These are phyloP conservation scores for Silene conica DNA, from an alignment of 148 eudicot genomes.

Conservation along the genomic window DNA sequence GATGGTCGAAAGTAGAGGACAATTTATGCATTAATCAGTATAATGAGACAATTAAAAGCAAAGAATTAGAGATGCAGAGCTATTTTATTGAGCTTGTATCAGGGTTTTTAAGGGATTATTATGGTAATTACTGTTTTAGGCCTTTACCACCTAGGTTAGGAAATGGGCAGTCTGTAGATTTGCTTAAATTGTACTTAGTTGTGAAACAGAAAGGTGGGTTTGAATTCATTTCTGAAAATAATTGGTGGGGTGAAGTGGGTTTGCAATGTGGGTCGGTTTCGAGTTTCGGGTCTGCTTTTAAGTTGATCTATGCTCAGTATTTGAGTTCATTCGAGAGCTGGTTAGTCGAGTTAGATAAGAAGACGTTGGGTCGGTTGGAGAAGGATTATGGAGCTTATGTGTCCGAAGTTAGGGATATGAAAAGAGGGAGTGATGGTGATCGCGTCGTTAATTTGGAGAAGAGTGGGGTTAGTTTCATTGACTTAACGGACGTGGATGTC, in stretches of 20 bases:
- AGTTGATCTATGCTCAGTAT: slow-evolving; percentile 55
- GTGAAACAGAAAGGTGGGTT: slow-evolving; percentile 62
- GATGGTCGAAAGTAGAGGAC: slow-evolving; percentile 38
- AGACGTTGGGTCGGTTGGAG: slow-evolving; percentile 31
- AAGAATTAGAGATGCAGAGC: slow-evolving; percentile 23
- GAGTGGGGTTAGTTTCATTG: slow-evolving; percentile 24
- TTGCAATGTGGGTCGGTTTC: slow-evolving; percentile 44
- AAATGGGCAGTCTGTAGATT: slow-evolving; percentile 55
- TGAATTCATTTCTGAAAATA: slow-evolving; percentile 36
- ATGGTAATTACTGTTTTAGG: slow-evolving; percentile 30
- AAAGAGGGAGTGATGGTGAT: slow-evolving; percentile 30
- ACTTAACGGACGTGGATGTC: slow-evolving; percentile 5
- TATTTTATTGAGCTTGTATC: slow-evolving; percentile 33
- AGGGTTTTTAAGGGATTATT: slow-evolving; percentile 28
- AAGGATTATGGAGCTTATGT: slow-evolving; percentile 32
- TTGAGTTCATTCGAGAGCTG: slow-evolving; percentile 36
- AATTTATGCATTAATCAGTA: slow-evolving; percentile 29
- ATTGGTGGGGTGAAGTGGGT: slow-evolving; percentile 55
- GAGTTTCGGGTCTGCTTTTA: slow-evolving; percentile 42
- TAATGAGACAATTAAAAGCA: slow-evolving; percentile 6
- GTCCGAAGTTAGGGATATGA: slow-evolving; percentile 25
- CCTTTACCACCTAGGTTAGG: slow-evolving; percentile 61
- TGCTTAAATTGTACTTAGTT: slow-evolving; percentile 48
- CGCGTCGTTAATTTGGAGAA: slow-evolving; percentile 34
- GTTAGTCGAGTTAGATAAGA: slow-evolving; percentile 19